Evolutionary conservation across 192 early-diverging fungal genomes (phyloP).

Genomic region (Coemansia aciculifera): DNA sequence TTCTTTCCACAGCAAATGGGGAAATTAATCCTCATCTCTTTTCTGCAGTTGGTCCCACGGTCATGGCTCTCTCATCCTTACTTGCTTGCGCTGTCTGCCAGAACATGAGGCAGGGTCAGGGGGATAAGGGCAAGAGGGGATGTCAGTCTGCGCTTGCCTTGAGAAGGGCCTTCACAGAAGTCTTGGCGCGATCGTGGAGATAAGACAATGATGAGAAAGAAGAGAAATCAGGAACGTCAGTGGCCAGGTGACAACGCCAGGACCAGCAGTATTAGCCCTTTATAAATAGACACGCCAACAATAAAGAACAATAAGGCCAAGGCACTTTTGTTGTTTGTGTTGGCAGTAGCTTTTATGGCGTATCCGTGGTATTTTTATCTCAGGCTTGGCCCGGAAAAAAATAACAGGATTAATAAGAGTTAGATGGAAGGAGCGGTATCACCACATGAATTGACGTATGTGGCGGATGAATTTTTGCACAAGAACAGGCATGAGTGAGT

Average conservation of each 20-base stretch:
- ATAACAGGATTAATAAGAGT: neutral
- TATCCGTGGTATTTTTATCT: neutral
- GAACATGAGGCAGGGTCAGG: neutral
- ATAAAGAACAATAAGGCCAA: neutral
- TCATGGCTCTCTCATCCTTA: neutral
- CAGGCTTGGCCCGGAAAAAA: neutral
- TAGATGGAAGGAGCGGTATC: neutral
- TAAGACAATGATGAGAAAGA: neutral
- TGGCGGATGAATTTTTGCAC: neutral
- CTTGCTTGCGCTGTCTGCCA: neutral
- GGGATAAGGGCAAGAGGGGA: neutral
- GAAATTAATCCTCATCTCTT: conserved; percentile 10
- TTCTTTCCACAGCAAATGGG: neutral
- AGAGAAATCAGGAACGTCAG: neutral
- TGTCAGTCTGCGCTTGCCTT: neutral
- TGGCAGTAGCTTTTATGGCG: conserved; percentile 2
- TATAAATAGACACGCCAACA: conserved; percentile 5
- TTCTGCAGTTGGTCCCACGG: neutral
- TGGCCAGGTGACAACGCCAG: conserved; percentile 1
- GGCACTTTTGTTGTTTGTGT: neutral
- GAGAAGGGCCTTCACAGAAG: conserved; percentile 1
- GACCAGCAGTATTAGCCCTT: conserved; percentile 1
- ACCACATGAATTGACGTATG: neutral
- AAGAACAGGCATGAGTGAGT: neutral
- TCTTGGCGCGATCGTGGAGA: conserved; percentile 1